Evolutionary conservation across 257 asterid genomes (phyloP), one percentile per base, ranked within the genome.

Genomic region (Echites panduratus): DNA sequence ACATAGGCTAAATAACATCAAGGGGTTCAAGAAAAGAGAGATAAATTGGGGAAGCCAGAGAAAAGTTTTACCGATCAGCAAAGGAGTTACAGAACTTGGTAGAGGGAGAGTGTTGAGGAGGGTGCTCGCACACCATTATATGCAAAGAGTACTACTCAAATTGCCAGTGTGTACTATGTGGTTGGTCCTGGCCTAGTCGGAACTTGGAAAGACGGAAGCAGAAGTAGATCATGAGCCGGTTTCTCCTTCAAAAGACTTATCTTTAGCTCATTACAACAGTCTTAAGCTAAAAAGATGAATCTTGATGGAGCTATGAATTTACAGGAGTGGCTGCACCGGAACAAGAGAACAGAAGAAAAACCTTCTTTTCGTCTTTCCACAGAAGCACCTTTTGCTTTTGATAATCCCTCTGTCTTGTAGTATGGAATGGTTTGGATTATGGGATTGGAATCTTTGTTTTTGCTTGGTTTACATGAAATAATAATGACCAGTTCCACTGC

Each of bases 11-110:
- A 1, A 32, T 32, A 32, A 35, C 63, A 57, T 7, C 12, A 27
- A 59, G 9, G n/a, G 40, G 20, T 19, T 53, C 5, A 10, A 26
- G 26, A 41, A 65, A 38, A 38, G 29, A 13, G 2, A 17, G 16
- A 41, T 9, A 29, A 40, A 5, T 29, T 12, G n/a, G 63, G 63
- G 35, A 17, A 22, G 63, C 3, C 63, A 82, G 73, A 49, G 52
- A 59, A 38, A 0, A 69, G 57, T 50, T 58, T n/a, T 81, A 87
- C 92, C 92, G 82, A 80, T 78, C 79, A 70, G 92, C 79, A 47
- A 82, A 85, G 57, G 92, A 69, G 77, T 80, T 84, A 24, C 82
- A 80, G 81, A 84, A 79, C 64, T 75, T 79, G 38, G 88, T 84
- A 56, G 89, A 63, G 73, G 87, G 85, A 43, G 87, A 57, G 75